Evolutionary conservation across 2,329 filamentous ascomycete species (phyloP), one percentile per base, ranked within the genome.

Genomic region (Cordyceps javanica): DNA sequence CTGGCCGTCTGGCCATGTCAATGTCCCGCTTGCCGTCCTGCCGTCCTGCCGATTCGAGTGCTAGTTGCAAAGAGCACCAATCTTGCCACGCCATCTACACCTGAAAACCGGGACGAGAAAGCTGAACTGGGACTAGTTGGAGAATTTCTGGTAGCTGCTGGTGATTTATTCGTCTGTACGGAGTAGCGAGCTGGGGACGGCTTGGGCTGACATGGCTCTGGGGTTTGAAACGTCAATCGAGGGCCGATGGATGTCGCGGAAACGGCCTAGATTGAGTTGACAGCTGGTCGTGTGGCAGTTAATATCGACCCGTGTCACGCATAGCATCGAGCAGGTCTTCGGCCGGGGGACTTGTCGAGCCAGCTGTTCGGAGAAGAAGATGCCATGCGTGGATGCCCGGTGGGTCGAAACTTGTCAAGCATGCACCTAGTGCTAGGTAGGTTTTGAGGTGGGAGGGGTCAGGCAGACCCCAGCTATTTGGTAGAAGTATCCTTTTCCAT

Each of bases 211-310:
- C 39, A 10, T 42, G 26, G 36, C 36, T 25, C 26, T 44, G 25
- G 11, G 7, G 14, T 10, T 16, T 19, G 16, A 38, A 38, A 48
- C 39, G 23, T 13, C 42, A 48, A 46, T 14, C 32, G 16, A 46
- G 32, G 32, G 7, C 30, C 8, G 41, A 28, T 21, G 32, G 14
- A 10, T 36, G 32, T 55, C 44, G 42, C 42, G 53, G 32, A 48
- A 49, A 19, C 11, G 23, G 53, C n/a, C 34, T 38, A 56, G 38
- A 32, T 50, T 42, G 36, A 26, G 26, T 56, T 56, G 54, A 56
- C 54, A 56, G 54, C 44, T 55, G 41, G 52, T 46, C 21, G 54
- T 56, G 54, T 56, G 54, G 54, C 19, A 49, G 36, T 42, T 50
- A 56, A 50, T 56, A 49, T 56, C 54, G 45, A 50, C 13, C 34